Conservation (phyloP, 2,329 filamentous ascomycete species). For the Lecanicillium sp. region DNA sequence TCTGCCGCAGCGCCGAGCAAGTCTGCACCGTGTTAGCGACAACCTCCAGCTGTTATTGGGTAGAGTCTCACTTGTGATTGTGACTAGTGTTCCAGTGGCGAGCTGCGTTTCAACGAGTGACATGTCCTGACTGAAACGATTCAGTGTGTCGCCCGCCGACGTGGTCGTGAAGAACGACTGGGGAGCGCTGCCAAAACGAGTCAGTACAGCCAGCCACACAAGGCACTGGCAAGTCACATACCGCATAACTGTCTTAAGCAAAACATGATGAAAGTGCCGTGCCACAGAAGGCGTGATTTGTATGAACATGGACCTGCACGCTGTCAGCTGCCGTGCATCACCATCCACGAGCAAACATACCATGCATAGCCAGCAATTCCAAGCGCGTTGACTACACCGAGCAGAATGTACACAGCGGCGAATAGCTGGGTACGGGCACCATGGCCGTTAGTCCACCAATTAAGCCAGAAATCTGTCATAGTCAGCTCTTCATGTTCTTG, state of each 20-base stretch:
- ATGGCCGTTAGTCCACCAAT: constrained; percentile 22
- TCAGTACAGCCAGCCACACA: background rate
- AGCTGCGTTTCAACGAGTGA: constrained; percentile 7
- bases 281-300: constrained; percentile 23
- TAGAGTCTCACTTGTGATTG: constrained; percentile 22
- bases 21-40: constrained; percentile 22
- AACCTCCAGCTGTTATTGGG: constrained; percentile 29
- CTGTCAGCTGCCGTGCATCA: background rate
- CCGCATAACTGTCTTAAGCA: constrained; percentile 26
- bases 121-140: constrained; percentile 36
- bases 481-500: background rate
- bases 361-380: constrained; percentile 16
- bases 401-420: constrained; percentile 19
- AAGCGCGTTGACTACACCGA: constrained; percentile 15
- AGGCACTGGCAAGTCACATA: constrained; percentile 1
- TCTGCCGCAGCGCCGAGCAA: constrained; percentile 22
- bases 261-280: constrained; percentile 17
- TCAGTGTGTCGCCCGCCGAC: constrained; percentile 29
- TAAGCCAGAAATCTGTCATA: constrained; percentile 20
- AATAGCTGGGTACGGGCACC: constrained; percentile 16
- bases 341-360: background rate
- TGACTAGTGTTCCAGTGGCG: constrained; percentile 5
- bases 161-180: constrained; percentile 31
- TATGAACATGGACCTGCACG: constrained; percentile 1
- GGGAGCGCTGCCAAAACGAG: constrained; percentile 22